Evolutionary conservation across 805 yeast species (phyloP).

Genomic region (Saccharomyces kudriavzevii): DNA sequence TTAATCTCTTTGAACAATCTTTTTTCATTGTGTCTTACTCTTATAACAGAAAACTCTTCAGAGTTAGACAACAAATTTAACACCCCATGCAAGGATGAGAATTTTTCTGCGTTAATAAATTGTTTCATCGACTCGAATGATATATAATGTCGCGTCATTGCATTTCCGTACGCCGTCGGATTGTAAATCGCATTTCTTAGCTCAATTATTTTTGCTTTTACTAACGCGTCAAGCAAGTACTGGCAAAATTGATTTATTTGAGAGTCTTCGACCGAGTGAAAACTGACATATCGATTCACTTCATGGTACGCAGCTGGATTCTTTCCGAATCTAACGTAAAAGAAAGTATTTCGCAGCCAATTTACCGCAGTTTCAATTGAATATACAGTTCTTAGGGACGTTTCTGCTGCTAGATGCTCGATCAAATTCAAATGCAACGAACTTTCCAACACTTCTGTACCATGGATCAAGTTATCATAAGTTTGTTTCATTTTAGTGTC

Average conservation of each 20-base stretch:
- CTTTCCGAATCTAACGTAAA: constrained; percentile 37
- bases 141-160: constrained; percentile 45
- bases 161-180: constrained; percentile 37
- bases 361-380: constrained; percentile 33
- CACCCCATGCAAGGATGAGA: constrained; percentile 14
- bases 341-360: constrained; percentile 45
- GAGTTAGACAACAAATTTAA: constrained; percentile 30
- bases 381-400: constrained; percentile 34
- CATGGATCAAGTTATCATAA: constrained; percentile 38
- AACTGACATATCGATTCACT: constrained; percentile 18
- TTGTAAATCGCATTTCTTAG: constrained; percentile 9
- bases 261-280: constrained; percentile 20
- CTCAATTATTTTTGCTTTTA: constrained; percentile 28
- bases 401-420: constrained; percentile 40
- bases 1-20: constrained; percentile 39
- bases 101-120: constrained; percentile 19
- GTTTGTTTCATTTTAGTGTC: constrained; percentile 26
- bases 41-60: constrained; percentile 35
- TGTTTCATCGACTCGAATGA: constrained; percentile 36
- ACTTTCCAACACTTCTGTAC: constrained; percentile 41
- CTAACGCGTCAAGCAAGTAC: constrained; percentile 28
- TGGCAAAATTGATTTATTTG: constrained; percentile 32
- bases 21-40: constrained; percentile 39
- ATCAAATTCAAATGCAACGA: constrained; percentile 33
- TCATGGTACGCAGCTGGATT: constrained; percentile 35